Evolutionary conservation across 768 basidiomycete genomes (phyloP).

Genomic region (Filobasidium floriforme): DNA sequence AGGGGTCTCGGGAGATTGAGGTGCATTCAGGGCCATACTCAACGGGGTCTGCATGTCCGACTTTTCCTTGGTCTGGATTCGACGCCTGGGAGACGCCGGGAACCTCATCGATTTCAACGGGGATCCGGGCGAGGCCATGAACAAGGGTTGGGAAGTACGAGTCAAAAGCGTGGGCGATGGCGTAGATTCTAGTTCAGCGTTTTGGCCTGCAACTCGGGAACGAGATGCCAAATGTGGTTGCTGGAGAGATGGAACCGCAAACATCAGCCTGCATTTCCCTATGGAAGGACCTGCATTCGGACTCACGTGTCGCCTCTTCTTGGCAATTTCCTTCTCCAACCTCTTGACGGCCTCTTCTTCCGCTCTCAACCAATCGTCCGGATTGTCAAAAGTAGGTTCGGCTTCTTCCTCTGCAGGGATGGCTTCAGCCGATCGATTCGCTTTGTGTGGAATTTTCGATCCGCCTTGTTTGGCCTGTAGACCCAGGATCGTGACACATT

Average conservation of each 20-base stretch:
- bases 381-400: not conserved
- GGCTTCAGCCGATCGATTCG: not conserved
- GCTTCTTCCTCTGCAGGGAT: conserved; percentile 1
- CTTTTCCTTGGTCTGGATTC: not conserved
- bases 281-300: not conserved
- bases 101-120: not conserved
- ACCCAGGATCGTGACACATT: not conserved
- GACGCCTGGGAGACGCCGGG: not conserved
- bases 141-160: not conserved
- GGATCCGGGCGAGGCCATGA: not conserved
- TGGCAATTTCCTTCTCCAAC: conserved; percentile 32
- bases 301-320: conserved; percentile 10
- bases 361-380: conserved; percentile 37
- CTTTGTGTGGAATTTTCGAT: not conserved
- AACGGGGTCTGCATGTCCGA: not conserved
- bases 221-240: not conserved
- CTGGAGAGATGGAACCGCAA: not conserved
- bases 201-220: not conserved
- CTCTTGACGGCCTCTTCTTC: conserved; percentile 37
- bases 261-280: not conserved
- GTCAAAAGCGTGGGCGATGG: not conserved
- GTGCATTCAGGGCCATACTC: not conserved
- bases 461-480: conserved; percentile 2
- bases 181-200: not conserved
- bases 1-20: not conserved